These are phyloP conservation scores for Saxophila tyrrhenica DNA, from an alignment of 495 filamentous ascomycete species.

Conservation along the genomic window DNA sequence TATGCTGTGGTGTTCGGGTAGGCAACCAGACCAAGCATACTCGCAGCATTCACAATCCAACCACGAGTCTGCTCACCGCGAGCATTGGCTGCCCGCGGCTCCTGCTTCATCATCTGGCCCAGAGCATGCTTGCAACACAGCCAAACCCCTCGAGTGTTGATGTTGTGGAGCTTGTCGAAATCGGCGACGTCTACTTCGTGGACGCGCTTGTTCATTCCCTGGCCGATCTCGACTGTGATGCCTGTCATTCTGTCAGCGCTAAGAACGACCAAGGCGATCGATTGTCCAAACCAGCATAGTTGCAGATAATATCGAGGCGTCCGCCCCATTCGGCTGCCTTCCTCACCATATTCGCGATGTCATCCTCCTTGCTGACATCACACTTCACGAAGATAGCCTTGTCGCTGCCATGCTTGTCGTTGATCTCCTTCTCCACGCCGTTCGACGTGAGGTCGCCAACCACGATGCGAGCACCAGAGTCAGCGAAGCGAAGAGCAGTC, in stretches of 20 bases:
- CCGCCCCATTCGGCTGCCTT: constrained; percentile 15
- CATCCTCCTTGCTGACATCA: constrained; percentile 33
- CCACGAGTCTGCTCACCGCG: constrained; percentile 19
- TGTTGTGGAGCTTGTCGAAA: constrained; percentile 10
- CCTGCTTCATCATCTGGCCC: constrained; percentile 22
- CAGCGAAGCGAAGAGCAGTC: constrained; percentile 24
- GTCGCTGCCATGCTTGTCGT: constrained; percentile 26
- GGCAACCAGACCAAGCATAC: constrained; percentile 10
- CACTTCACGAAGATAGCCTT: constrained; percentile 36
- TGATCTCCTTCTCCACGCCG: constrained; percentile 19
- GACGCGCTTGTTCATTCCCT: background rate
- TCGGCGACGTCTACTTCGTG: background rate
- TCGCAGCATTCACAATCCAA: constrained; percentile 18
- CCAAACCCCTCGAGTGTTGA: constrained; percentile 21
- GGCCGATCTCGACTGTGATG: background rate
- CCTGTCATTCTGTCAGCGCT: background rate
- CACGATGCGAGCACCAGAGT: constrained; percentile 27
- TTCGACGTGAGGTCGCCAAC: constrained; percentile 37
- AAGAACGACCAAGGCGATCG: background rate
- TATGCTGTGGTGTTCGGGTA: background rate
- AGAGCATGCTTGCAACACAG: constrained; percentile 19
- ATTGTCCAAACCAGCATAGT: constrained; percentile 16
- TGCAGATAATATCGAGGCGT: constrained; percentile 17
- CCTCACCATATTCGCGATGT: constrained; percentile 15
- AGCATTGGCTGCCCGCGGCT: constrained; percentile 14